These are phyloP conservation scores for Saccharomyces kudriavzevii DNA, from an alignment of 805 yeast species.

Conservation along the genomic window DNA sequence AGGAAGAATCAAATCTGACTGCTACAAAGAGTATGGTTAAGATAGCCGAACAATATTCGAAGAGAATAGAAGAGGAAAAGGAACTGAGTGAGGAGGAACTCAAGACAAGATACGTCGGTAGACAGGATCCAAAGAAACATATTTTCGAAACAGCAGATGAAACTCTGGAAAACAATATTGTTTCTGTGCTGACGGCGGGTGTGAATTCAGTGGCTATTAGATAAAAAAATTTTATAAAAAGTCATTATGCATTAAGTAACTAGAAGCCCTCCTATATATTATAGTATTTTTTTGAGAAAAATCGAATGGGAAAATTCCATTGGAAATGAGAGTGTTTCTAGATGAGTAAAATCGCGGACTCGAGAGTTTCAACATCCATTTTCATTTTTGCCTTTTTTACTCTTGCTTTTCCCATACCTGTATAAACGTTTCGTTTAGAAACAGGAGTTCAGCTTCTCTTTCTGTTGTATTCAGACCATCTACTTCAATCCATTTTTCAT, in stretches of 20 bases:
- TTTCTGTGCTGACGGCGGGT: constrained; percentile 77
- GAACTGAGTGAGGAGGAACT: constrained; percentile 81
- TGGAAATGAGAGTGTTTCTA: background rate
- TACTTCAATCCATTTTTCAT: constrained; percentile 51
- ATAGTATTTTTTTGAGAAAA: background rate
- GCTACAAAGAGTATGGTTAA: constrained; percentile 74
- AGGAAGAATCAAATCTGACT: constrained; percentile 66
- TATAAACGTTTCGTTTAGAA: constrained; percentile 52
- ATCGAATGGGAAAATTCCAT: background rate
- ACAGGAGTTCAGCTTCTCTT: constrained; percentile 50
- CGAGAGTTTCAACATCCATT: background rate
- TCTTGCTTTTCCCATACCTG: constrained; percentile 52
- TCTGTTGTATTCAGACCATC: constrained; percentile 41
- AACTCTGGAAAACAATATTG: constrained; percentile 83
- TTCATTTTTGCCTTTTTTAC: background rate
- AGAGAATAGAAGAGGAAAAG: constrained; percentile 85
- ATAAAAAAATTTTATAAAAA: constrained; percentile 26
- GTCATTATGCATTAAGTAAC: background rate
- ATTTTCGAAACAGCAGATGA: constrained; percentile 79
- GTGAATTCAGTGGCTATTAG: constrained; percentile 86
- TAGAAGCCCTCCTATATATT: background rate
- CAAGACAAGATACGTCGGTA: constrained; percentile 94
- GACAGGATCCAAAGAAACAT: constrained; percentile 98
- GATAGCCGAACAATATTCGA: constrained; percentile 82
- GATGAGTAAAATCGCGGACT: background rate